Percentiles rank a stretch among this genome's conserved stretches.
phyloP scores from a whole-genome alignment of 1,284 basidiomycete genomes.

The Cryptococcus deneoformans region DNA sequence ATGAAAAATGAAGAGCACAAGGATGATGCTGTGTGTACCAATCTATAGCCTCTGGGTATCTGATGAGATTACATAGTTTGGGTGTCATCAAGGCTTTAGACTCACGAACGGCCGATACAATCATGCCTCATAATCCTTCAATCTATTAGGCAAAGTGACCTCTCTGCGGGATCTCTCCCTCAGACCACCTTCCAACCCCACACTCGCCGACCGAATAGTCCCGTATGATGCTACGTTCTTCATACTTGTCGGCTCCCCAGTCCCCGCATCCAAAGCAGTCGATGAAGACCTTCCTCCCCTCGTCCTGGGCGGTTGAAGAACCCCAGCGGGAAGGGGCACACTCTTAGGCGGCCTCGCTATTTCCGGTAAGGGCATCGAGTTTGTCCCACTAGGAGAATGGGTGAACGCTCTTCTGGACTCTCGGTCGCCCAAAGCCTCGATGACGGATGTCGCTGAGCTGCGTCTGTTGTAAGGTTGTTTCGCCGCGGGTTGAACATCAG shows the following conservation, averaged over 20 bases:
- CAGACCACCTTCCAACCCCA: constrained; percentile 14
- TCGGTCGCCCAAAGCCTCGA: not conserved
- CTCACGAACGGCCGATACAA: too few relatives aligned
- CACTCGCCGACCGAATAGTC: constrained; percentile 1
- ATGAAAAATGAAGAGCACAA: too few relatives aligned
- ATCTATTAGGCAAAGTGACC: constrained; percentile 27
- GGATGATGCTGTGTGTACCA: too few relatives aligned
- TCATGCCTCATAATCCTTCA: constrained; percentile 33
- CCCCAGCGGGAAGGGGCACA: constrained; percentile 6
- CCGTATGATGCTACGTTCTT: constrained; percentile 5
- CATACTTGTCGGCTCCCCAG: constrained; percentile 4
- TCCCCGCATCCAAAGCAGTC: not conserved
- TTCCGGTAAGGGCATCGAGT: constrained; percentile 3
- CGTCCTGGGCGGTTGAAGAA: constrained; percentile 7
- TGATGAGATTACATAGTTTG: too few relatives aligned
- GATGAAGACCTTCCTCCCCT: constrained; percentile 1
- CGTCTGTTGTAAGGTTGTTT: not conserved
- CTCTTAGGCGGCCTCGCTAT: constrained; percentile 5
- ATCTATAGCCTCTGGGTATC: too few relatives aligned
- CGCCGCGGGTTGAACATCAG: not conserved
- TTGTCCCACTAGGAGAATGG: constrained; percentile 11
- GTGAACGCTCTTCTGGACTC: constrained; percentile 7
- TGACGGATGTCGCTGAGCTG: not conserved
- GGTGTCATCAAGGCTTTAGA: too few relatives aligned
- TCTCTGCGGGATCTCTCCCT: constrained; percentile 31